Percentiles rank a stretch among this genome's conserved stretches.
phyloP scores from a whole-genome alignment of 225 moss, liverwort and hornwort genomes.

The Pseudoscleropodium purum region DNA sequence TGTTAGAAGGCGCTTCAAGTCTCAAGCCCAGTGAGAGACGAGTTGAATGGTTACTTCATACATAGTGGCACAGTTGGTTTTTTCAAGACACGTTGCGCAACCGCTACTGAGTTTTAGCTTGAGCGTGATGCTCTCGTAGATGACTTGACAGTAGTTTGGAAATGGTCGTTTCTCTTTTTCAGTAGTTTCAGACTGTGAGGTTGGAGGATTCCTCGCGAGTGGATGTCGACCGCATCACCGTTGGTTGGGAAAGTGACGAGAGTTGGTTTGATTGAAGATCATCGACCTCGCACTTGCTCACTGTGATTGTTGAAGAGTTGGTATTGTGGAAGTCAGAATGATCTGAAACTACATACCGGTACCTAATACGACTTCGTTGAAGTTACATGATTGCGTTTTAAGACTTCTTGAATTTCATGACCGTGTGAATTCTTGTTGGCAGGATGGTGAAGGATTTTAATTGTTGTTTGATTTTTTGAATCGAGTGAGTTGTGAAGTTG shows the following conservation, averaged over 20 bases:
- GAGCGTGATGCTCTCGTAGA: neutral
- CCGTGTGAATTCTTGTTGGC: neutral
- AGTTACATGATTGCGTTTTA: neutral
- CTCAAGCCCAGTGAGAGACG: neutral
- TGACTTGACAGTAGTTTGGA: neutral
- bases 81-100: neutral
- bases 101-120: neutral
- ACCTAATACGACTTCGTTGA: neutral
- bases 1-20: neutral
- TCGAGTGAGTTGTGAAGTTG: neutral
- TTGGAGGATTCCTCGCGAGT: neutral
- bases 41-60: neutral
- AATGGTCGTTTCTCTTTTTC: no score
- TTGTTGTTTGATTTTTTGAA: no score
- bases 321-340: neutral
- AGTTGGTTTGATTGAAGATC: conserved; percentile 6
- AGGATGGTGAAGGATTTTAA: neutral
- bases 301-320: neutral
- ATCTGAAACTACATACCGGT: neutral
- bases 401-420: neutral
- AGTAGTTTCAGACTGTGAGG: neutral
- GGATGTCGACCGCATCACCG: neutral
- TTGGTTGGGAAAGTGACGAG: neutral
- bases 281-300: conserved; percentile 5
- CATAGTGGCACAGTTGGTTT: neutral